Evolutionary conservation across 1,284 basidiomycete species (phyloP).

Genomic region (Caloboletus firmus): DNA sequence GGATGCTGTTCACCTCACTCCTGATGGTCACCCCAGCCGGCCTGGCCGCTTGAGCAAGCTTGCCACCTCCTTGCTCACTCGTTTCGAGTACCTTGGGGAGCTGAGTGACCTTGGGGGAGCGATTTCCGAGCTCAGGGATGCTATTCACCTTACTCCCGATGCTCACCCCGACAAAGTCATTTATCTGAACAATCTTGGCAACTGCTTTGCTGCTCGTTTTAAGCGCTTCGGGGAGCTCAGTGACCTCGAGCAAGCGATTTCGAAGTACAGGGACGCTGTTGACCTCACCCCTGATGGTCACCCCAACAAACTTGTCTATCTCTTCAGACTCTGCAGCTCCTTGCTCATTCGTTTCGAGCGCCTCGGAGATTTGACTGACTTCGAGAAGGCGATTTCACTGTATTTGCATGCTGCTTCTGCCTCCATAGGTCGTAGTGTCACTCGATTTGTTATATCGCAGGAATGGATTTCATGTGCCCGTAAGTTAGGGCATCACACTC

Average conservation of each 20-base stretch:
- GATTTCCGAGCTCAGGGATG: neutral
- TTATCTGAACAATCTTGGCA: neutral
- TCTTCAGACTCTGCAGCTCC: neutral
- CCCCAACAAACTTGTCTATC: neutral
- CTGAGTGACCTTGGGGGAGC: neutral
- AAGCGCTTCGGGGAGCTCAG: neutral
- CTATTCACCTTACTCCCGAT: neutral
- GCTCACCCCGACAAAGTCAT: neutral
- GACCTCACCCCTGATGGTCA: neutral
- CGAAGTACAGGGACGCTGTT: no score
- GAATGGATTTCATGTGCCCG: conserved; percentile 4
- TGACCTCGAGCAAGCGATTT: no score
- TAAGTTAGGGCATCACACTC: neutral
- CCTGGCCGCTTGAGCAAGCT: neutral
- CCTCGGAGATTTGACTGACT: neutral
- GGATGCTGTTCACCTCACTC: no score
- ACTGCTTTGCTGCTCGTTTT: neutral
- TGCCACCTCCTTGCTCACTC: neutral
- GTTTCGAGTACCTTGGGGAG: neutral
- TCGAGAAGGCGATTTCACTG: neutral
- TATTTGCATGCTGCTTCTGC: neutral
- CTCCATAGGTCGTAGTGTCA: neutral
- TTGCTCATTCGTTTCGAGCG: neutral
- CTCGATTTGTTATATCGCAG: conserved; percentile 1
- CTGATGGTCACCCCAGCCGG: neutral